Percentiles rank a stretch among this genome's conserved stretches.
phyloP scores from a whole-genome alignment of 2,329 filamentous ascomycete genomes.

The Aspergillus udagawae region DNA sequence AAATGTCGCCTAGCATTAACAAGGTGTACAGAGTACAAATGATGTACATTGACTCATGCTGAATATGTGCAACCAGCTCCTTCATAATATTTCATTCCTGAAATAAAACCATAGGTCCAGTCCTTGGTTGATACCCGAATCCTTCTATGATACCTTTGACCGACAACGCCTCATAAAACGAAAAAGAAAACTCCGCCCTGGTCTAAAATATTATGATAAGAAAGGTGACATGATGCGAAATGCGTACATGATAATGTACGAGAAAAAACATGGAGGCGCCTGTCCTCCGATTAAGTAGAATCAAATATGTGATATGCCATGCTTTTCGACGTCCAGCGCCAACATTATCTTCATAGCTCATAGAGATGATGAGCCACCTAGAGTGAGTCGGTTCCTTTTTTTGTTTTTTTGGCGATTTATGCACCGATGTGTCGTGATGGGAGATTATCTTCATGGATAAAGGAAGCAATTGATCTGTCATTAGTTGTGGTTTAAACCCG shows the following conservation, averaged over 20 bases:
- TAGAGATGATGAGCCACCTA: too few species aligned
- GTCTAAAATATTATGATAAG: neutral
- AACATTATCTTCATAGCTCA: neutral
- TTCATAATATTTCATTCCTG: neutral
- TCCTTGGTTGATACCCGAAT: neutral
- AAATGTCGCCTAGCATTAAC: neutral
- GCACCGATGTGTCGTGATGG: neutral
- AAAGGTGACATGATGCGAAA: neutral
- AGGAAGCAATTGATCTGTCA: neutral
- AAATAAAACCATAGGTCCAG: neutral
- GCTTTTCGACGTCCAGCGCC: neutral
- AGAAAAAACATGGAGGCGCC: neutral
- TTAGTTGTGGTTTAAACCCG: constrained; percentile 19
- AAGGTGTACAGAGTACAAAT: neutral
- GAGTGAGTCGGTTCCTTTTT: neutral
- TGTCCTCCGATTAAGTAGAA: neutral
- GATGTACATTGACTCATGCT: neutral
- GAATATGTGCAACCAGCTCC: neutral
- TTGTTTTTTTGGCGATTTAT: neutral
- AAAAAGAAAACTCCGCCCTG: neutral
- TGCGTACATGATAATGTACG: neutral
- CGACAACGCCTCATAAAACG: neutral
- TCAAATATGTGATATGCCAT: neutral
- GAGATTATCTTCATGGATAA: neutral
- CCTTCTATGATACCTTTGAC: neutral